Conservation (phyloP, 148 eudicot genomes). For the Chenopodium quinoa region DNA sequence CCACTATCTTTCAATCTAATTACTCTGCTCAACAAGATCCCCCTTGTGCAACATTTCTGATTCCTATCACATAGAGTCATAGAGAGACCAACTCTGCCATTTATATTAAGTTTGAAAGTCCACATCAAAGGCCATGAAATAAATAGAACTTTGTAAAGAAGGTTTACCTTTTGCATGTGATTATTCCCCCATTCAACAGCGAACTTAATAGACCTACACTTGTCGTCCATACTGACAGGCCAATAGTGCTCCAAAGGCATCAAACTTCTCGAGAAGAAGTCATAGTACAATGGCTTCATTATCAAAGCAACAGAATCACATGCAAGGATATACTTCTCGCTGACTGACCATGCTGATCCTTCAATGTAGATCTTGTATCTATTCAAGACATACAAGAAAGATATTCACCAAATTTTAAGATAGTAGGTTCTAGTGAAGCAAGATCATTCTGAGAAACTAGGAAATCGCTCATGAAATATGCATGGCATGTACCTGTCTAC, state of each 20-base stretch:
- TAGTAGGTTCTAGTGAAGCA: not conserved
- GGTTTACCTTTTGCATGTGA: constrained; percentile 56
- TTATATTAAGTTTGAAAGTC: not conserved
- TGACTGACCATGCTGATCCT: constrained; percentile 88
- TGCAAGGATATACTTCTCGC: constrained; percentile 75
- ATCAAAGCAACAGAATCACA: constrained; percentile 64
- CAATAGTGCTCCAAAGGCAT: constrained; percentile 70
- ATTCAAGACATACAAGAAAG: constrained; percentile 3
- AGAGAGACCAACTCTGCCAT: not conserved
- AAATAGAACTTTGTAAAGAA: not conserved
- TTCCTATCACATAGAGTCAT: not conserved
- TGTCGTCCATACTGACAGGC: constrained; percentile 60
- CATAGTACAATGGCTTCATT: constrained; percentile 59
- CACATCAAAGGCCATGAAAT: not conserved
- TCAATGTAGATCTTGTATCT: constrained; percentile 84
- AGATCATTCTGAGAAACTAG: not conserved
- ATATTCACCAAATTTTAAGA: not conserved
- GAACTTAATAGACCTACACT: constrained; percentile 71
- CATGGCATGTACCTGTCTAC: constrained; percentile 40
- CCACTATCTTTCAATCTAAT: not conserved
- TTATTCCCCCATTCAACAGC: constrained; percentile 83
- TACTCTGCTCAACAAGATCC: no score
- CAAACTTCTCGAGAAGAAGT: constrained; percentile 70
- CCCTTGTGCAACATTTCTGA: not conserved
- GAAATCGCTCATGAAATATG: not conserved